Conservation (phyloP, 768 basidiomycete genomes). For the Lentinula raphanica region DNA sequence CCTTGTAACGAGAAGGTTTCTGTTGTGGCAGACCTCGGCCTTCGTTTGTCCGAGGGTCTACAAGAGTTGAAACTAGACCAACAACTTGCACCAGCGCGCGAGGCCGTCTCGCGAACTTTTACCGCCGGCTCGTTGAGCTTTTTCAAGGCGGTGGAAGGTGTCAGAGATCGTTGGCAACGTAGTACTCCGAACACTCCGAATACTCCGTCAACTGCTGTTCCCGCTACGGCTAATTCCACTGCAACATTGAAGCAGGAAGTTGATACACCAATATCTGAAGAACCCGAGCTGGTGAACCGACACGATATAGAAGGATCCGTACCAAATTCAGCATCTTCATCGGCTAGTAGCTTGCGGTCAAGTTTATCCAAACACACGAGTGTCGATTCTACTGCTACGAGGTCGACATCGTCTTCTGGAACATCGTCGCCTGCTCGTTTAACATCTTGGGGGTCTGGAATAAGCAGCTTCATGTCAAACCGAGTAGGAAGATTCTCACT, state of each 20-base stretch:
- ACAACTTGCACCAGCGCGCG: conserved; percentile 88
- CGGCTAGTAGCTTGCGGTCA: neutral
- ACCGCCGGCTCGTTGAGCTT: conserved; percentile 71
- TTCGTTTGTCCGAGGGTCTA: conserved; percentile 88
- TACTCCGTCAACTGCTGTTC: conserved; percentile 4
- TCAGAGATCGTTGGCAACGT: conserved; percentile 61
- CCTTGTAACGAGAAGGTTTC: conserved; percentile 91
- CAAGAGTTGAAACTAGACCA: conserved; percentile 92
- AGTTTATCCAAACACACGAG: neutral
- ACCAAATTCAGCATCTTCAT: neutral
- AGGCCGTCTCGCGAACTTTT: conserved; percentile 78
- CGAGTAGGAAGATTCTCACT: conserved; percentile 8
- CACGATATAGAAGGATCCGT: conserved; percentile 5
- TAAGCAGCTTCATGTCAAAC: conserved; percentile 8
- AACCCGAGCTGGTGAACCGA: conserved; percentile 9
- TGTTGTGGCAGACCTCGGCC: conserved; percentile 84
- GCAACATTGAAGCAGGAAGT: neutral
- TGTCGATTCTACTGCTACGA: neutral
- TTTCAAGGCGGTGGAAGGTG: conserved; percentile 88
- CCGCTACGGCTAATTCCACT: neutral
- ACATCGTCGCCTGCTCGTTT: neutral
- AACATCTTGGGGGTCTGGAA: conserved; percentile 6
- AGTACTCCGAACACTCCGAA: neutral
- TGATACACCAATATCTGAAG: neutral
- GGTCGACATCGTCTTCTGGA: neutral